Evolutionary conservation across 2,329 filamentous ascomycete genomes (phyloP).

Genomic region (Parasarocladium wereldwijsianum): DNA sequence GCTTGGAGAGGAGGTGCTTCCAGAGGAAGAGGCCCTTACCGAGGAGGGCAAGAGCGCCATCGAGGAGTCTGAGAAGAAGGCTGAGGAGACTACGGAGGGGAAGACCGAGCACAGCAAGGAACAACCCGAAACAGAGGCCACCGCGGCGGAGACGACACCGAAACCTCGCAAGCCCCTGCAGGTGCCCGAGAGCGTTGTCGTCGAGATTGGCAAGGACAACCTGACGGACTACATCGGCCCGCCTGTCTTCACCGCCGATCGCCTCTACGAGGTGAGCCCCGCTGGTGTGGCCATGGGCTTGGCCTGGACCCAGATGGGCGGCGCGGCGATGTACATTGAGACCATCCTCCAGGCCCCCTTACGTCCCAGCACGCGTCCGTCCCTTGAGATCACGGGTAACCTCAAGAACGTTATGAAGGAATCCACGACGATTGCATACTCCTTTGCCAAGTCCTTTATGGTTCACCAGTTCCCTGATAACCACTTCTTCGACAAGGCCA

Average conservation of each 20-base stretch:
- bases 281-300: slow-evolving; percentile 95
- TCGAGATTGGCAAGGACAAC: slow-evolving; percentile 76
- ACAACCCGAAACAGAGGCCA: slow-evolving; percentile 15
- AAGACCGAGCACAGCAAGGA: slow-evolving; percentile 13
- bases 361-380: slow-evolving; percentile 56
- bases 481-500: slow-evolving; percentile 90
- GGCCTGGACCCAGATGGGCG: slow-evolving; percentile 95
- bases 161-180: slow-evolving; percentile 61
- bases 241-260: slow-evolving; percentile 87
- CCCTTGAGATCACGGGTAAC: slow-evolving; percentile 85
- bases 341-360: slow-evolving; percentile 83
- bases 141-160: slow-evolving; percentile 35
- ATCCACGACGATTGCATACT: slow-evolving; percentile 88
- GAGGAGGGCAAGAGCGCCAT: slow-evolving; percentile 71
- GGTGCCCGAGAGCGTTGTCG: slow-evolving; percentile 76
- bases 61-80: slow-evolving; percentile 55
- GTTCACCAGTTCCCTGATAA: slow-evolving; percentile 77
- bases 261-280: slow-evolving; percentile 85
- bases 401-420: slow-evolving; percentile 97
- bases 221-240: slow-evolving; percentile 95
- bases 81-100: slow-evolving; percentile 38
- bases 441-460: slow-evolving; percentile 82
- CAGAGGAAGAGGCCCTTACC: slow-evolving; percentile 70
- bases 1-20: slow-evolving; percentile 68
- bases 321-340: slow-evolving; percentile 92